Percentiles rank a stretch among this genome's conserved stretches.
phyloP scores from a whole-genome alignment of 345 rosid species.

The Eucalyptus marginata region DNA sequence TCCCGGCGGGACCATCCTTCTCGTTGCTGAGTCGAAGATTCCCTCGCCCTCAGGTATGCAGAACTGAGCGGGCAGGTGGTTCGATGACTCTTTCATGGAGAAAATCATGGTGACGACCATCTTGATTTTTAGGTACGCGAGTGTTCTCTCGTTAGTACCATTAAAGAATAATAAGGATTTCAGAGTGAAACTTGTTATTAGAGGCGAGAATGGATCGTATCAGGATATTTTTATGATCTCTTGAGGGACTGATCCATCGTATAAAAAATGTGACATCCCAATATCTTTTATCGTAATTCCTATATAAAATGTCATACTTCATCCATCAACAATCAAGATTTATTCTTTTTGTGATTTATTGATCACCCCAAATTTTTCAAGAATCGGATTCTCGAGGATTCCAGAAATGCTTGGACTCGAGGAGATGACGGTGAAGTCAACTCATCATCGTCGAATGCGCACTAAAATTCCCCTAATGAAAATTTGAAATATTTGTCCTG shows the following conservation, averaged over 20 bases:
- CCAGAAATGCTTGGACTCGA: background rate
- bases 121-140: background rate
- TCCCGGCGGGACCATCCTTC: slow-evolving; percentile 90
- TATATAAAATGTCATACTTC: background rate
- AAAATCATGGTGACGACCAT: slow-evolving; percentile 56
- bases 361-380: background rate
- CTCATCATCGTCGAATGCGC: background rate
- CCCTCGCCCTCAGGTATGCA: slow-evolving; percentile 66
- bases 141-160: background rate
- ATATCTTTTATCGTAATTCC: rapidly evolving
- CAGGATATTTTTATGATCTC: background rate
- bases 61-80: slow-evolving; percentile 93
- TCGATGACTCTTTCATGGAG: slow-evolving; percentile 72
- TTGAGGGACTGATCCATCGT: rapidly evolving
- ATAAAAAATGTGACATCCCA: rapidly evolving
- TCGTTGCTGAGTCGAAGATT: slow-evolving; percentile 59
- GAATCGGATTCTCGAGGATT: background rate
- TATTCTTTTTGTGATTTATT: background rate
- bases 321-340: background rate
- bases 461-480: background rate
- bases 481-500: background rate
- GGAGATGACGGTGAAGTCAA: background rate
- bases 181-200: background rate
- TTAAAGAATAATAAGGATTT: background rate
- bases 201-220: rapidly evolving